Evolutionary conservation across 2,329 filamentous ascomycete genomes (phyloP).

Genomic region (Proliferodiscus dingleyae): DNA sequence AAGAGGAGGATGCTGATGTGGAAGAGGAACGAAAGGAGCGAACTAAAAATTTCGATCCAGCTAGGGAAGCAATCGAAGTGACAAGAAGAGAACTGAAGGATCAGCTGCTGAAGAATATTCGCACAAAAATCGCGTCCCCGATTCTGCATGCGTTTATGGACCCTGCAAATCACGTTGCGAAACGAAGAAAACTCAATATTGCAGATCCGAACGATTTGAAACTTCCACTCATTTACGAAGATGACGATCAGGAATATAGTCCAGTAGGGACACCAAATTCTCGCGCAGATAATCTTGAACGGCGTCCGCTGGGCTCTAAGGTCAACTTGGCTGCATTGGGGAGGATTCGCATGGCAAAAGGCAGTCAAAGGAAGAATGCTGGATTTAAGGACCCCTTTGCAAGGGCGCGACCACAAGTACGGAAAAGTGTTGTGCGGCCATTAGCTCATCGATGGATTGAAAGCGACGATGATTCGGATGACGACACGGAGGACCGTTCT

Average conservation of each 20-base stretch:
- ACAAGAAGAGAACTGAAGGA: conserved; percentile 77
- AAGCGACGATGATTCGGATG: conserved; percentile 84
- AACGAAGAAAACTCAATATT: conserved; percentile 74
- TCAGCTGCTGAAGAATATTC: conserved; percentile 84
- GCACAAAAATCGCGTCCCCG: conserved; percentile 78
- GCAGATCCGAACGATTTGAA: conserved; percentile 60
- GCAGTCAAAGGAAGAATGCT: conserved; percentile 52
- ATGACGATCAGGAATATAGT: conserved; percentile 54
- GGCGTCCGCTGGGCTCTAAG: conserved; percentile 41
- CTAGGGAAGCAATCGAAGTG: conserved; percentile 72
- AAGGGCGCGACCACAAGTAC: conserved; percentile 50
- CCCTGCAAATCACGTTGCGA: conserved; percentile 73
- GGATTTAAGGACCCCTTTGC: conserved; percentile 65
- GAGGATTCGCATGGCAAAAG: conserved; percentile 66
- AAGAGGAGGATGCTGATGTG: conserved; percentile 74
- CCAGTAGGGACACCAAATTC: conserved; percentile 63
- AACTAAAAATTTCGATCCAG: conserved; percentile 86
- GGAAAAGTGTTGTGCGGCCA: conserved; percentile 64
- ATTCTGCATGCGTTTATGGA: conserved; percentile 77
- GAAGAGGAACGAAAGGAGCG: conserved; percentile 88
- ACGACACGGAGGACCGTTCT: conserved; percentile 62
- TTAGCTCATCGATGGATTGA: conserved; percentile 76
- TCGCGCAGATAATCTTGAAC: conserved; percentile 56
- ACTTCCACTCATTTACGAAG: conserved; percentile 50
- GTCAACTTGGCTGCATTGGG: conserved; percentile 62